These are phyloP conservation scores for Cucurbita ficifolia DNA, from an alignment of 306 rosid species.

Conservation along the genomic window DNA sequence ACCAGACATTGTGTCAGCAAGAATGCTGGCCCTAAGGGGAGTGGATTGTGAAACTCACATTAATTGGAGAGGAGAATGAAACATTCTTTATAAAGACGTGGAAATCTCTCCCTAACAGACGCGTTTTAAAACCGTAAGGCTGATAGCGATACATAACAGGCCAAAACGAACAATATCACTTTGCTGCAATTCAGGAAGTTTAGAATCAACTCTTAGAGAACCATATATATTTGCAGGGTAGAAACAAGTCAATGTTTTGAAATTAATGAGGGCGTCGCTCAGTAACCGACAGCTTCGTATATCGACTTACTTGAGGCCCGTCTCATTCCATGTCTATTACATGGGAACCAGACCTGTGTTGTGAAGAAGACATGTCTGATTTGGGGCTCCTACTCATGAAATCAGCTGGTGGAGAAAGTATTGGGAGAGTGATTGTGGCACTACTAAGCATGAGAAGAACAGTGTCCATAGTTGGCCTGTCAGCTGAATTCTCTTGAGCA, in stretches of 20 bases:
- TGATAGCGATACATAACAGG: no score
- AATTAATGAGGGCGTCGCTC: not conserved
- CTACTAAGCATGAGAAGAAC: constrained; percentile 32
- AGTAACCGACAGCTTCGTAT: not conserved
- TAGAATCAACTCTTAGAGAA: not conserved
- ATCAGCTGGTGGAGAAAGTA: constrained; percentile 23
- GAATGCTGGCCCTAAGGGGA: no score
- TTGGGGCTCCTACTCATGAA: not conserved
- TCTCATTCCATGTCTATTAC: not conserved
- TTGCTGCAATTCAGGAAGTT: not conserved
- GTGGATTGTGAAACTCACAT: no score
- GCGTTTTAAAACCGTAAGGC: no score
- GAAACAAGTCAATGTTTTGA: not conserved
- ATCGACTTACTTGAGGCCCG: not conserved
- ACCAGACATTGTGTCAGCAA: no score
- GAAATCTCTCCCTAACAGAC: no score
- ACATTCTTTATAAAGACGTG: no score
- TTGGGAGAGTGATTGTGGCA: constrained; percentile 13
- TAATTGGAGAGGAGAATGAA: no score
- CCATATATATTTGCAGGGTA: not conserved
- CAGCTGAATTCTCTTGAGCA: constrained; percentile 29
- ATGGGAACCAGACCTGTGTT: not conserved
- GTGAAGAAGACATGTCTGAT: not conserved
- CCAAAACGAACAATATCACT: not conserved
- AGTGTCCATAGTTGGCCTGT: constrained; percentile 36